Conservation (phyloP, 352 stramenopile genomes). For the Globisporangium alternatum region DNA sequence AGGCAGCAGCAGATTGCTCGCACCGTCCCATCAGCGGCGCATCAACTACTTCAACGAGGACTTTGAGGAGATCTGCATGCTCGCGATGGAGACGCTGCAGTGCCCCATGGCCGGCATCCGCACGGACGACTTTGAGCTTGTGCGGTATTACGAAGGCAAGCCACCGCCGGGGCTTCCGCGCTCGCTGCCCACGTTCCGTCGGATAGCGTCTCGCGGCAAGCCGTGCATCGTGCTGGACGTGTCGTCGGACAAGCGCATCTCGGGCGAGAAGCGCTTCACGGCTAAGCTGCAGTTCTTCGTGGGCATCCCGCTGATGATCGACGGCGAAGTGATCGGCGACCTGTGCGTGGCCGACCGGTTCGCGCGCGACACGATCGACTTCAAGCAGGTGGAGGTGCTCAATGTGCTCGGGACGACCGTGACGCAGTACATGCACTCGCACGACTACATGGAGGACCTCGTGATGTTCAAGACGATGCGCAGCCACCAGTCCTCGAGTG, state of each 20-base stretch:
- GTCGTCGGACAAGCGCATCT: conserved; percentile 85
- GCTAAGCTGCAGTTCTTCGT: conserved; percentile 89
- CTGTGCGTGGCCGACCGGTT: conserved; percentile 82
- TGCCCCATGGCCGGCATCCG: conserved; percentile 87
- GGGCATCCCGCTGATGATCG: conserved; percentile 79
- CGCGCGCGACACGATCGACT: conserved; percentile 76
- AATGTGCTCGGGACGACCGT: conserved; percentile 86
- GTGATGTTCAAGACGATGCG: conserved; percentile 59
- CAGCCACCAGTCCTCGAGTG: conserved; percentile 11
- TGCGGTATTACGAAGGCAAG: conserved; percentile 72
- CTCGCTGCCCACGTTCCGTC: conserved; percentile 82
- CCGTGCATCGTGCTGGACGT: conserved; percentile 87
- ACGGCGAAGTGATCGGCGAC: conserved; percentile 83
- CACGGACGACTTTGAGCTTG: conserved; percentile 85
- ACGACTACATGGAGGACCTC: conserved; percentile 76
- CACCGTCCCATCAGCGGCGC: conserved; percentile 29
- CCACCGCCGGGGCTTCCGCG: conserved; percentile 54
- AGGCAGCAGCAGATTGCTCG: conserved; percentile 33
- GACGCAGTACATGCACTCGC: conserved; percentile 87
- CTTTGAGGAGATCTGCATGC: conserved; percentile 86
- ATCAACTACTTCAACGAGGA: conserved; percentile 89
- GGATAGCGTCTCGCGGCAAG: conserved; percentile 82
- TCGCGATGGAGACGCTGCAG: conserved; percentile 84
- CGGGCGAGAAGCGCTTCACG: conserved; percentile 77
- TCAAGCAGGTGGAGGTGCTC: conserved; percentile 83